Percentiles rank a stretch among this genome's conserved stretches.
Conservation (phyloP, 371 early-diverging fungal genomes). For the Coemansia sp. region DNA sequence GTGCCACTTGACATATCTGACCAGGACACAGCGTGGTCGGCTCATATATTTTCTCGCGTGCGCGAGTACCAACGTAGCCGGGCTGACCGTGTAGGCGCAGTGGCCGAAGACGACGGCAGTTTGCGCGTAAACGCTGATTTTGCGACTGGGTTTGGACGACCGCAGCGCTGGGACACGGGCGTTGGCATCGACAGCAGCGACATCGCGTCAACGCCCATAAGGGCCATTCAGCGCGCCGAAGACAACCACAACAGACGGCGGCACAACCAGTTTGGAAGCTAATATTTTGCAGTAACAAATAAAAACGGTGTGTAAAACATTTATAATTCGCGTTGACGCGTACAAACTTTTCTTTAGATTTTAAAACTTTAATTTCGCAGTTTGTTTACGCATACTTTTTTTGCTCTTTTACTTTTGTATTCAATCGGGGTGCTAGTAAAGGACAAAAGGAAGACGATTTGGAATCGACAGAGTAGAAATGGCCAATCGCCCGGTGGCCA, state of each 20-base stretch:
- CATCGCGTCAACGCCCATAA: slow-evolving; percentile 25
- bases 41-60: slow-evolving; percentile 32
- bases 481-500: slow-evolving; percentile 14
- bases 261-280: background rate
- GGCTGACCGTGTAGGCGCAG: slow-evolving; percentile 42
- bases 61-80: slow-evolving; percentile 44
- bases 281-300: slow-evolving; percentile 6
- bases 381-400: background rate
- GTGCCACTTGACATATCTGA: slow-evolving; percentile 49
- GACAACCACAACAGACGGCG: slow-evolving; percentile 12
- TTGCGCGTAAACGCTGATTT: slow-evolving; percentile 29
- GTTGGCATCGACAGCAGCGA: slow-evolving; percentile 10
- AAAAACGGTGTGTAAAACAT: background rate
- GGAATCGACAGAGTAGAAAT: slow-evolving; percentile 6
- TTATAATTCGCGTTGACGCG: background rate
- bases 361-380: background rate
- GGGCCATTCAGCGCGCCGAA: slow-evolving; percentile 41
- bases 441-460: background rate
- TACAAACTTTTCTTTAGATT: background rate
- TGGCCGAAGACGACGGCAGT: slow-evolving; percentile 49
- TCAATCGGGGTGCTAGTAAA: background rate
- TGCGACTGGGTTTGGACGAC: slow-evolving; percentile 7
- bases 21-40: slow-evolving; percentile 42
- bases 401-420: background rate
- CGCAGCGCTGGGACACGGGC: slow-evolving; percentile 11